Percentiles rank a stretch among this genome's conserved stretches.
Evolutionary conservation across 2,329 filamentous ascomycete genomes (phyloP).

Genomic region (Aspergillus uvarum): DNA sequence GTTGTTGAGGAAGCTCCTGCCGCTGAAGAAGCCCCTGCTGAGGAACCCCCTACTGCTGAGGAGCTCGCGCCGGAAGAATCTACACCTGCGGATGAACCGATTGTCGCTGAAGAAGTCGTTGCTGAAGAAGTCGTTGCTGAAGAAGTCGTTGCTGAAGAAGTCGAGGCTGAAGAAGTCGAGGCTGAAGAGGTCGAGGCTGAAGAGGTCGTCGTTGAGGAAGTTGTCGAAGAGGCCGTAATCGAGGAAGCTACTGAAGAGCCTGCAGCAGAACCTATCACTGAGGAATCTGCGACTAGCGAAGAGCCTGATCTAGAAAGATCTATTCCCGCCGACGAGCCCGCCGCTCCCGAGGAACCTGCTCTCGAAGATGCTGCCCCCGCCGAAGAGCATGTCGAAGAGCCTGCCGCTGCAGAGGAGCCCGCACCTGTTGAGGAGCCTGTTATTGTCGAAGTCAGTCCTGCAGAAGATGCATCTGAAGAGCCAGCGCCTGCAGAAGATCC

Average conservation of each 20-base stretch:
- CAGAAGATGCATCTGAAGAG: conserved; percentile 10
- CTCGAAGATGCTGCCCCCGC: conserved; percentile 6
- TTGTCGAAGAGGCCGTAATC: conserved; percentile 15
- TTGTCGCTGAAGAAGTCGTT: conserved; percentile 15
- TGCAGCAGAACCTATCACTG: conserved; percentile 12
- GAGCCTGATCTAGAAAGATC: conserved; percentile 17
- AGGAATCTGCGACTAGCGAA: conserved; percentile 15
- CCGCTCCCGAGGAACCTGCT: conserved; percentile 17
- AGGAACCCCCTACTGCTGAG: conserved; percentile 17
- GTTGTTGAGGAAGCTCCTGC: conserved; percentile 11
- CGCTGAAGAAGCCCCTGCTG: not conserved
- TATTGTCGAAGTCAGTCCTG: conserved; percentile 8
- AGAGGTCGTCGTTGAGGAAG: conserved; percentile 5
- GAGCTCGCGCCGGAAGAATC: conserved; percentile 19
- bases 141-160: conserved; percentile 17
- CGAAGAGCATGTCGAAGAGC: conserved; percentile 15
- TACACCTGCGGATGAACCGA: conserved; percentile 17
- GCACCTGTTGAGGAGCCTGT: conserved; percentile 9
- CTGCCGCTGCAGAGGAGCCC: conserved; percentile 8
- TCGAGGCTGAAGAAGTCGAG: not conserved
- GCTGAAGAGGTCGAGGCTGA: conserved; percentile 19
- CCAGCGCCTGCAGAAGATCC: conserved; percentile 13
- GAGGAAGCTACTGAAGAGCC: conserved; percentile 18
- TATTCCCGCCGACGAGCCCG: conserved; percentile 16
- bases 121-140: conserved; percentile 14